Conservation (phyloP, 805 yeast genomes). For the Pichia deserticola region DNA sequence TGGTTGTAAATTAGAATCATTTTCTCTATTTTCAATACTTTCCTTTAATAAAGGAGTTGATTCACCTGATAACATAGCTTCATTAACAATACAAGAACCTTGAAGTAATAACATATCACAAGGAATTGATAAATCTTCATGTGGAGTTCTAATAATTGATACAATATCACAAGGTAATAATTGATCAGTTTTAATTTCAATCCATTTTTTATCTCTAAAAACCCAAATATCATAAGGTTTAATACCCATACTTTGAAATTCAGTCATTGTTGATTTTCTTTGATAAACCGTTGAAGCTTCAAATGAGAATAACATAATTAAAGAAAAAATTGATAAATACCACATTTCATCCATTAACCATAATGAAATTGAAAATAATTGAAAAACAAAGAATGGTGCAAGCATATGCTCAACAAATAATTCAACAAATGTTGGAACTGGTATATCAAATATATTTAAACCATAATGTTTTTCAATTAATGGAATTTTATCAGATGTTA, state of each 20-base stretch:
- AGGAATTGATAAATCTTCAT: slow-evolving; percentile 87
- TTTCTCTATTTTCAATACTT: slow-evolving; percentile 77
- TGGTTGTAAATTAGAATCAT: slow-evolving; percentile 55
- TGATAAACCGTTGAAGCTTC: slow-evolving; percentile 94
- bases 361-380: slow-evolving; percentile 87
- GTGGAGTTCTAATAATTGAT: slow-evolving; percentile 72
- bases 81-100: slow-evolving; percentile 93
- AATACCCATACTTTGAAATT: slow-evolving; percentile 95
- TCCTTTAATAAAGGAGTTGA: slow-evolving; percentile 95
- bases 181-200: slow-evolving; percentile 57
- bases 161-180: slow-evolving; percentile 89
- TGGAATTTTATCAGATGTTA: slow-evolving; percentile 26
- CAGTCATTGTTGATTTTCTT: slow-evolving; percentile 89
- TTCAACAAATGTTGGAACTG: slow-evolving; percentile 85
- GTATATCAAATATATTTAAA: slow-evolving; percentile 84
- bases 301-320: slow-evolving; percentile 87
- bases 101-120: slow-evolving; percentile 83
- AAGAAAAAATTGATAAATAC: slow-evolving; percentile 87
- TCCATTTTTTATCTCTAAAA: slow-evolving; percentile 67
- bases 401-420: slow-evolving; percentile 95
- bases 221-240: slow-evolving; percentile 80
- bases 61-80: slow-evolving; percentile 98
- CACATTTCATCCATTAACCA: slow-evolving; percentile 97
- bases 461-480: slow-evolving; percentile 60
- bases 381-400: slow-evolving; percentile 96